phyloP scores from a whole-genome alignment of 352 stramenopile species.

The Phytophthora sp. region DNA sequence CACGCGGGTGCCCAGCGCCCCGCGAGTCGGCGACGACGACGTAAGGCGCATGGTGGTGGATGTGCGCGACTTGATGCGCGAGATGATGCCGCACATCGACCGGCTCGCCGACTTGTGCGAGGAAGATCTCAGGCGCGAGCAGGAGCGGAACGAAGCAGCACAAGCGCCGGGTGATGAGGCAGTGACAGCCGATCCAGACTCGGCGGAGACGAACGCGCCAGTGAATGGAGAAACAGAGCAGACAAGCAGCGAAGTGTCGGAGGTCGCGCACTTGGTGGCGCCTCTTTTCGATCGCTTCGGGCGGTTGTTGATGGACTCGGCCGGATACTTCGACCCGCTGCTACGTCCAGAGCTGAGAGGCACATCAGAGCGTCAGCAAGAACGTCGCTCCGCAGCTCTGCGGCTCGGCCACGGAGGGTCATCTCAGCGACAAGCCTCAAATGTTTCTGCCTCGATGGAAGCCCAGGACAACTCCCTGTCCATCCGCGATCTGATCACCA shows the following conservation, averaged over 20 bases:
- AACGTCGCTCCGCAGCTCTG: constrained; percentile 26
- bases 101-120: constrained; percentile 68
- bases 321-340: constrained; percentile 63
- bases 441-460: constrained; percentile 32
- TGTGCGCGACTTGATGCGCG: constrained; percentile 69
- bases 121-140: constrained; percentile 28
- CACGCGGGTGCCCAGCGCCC: constrained; percentile 61
- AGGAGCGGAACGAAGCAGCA: neutral
- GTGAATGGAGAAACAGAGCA: no score
- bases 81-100: constrained; percentile 78
- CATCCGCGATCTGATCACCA: constrained; percentile 72
- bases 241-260: constrained; percentile 61
- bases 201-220: neutral
- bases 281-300: constrained; percentile 86
- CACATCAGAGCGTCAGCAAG: constrained; percentile 42
- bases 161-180: neutral
- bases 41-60: constrained; percentile 59
- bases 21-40: constrained; percentile 45
- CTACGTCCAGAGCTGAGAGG: constrained; percentile 55
- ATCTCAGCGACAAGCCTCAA: constrained; percentile 13
- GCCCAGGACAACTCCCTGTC: constrained; percentile 51
- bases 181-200: neutral
- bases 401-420: constrained; percentile 13
- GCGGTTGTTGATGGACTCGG: constrained; percentile 73
- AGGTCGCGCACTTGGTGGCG: constrained; percentile 71